Percentiles rank a stretch among this genome's conserved stretches.
These are phyloP conservation scores for Ceratocystis eucalypticola DNA, from an alignment of 2,329 filamentous ascomycete species.

Conservation along the genomic window DNA sequence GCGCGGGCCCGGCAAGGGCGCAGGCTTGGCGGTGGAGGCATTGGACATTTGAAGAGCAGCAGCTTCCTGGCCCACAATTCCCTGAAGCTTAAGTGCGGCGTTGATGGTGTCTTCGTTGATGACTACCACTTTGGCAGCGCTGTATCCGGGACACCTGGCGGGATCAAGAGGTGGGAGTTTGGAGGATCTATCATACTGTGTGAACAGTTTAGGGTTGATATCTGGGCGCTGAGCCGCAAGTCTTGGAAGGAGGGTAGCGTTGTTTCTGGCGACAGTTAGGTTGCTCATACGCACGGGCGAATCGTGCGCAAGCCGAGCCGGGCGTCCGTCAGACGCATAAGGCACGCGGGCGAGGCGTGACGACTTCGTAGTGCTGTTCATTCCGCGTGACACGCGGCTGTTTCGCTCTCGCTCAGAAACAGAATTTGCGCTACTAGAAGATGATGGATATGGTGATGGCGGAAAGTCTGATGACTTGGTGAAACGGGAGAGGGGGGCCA, in stretches of 20 bases:
- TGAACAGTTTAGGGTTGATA: background rate
- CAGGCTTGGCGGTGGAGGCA: background rate
- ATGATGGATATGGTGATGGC: background rate
- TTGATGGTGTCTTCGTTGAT: constrained; percentile 10
- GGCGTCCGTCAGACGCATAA: background rate
- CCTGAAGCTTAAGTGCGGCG: constrained; percentile 4
- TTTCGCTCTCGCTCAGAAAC: background rate
- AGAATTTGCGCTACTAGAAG: background rate
- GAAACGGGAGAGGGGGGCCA: background rate
- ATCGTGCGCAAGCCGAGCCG: background rate
- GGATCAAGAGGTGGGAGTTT: background rate
- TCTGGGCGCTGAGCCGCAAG: constrained; percentile 2
- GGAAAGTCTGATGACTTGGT: background rate
- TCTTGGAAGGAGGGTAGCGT: background rate
- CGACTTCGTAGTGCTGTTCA: background rate
- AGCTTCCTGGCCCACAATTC: background rate
- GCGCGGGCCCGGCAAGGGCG: background rate
- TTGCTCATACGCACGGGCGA: background rate
- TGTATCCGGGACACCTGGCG: background rate
- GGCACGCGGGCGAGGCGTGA: background rate
- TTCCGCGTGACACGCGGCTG: background rate
- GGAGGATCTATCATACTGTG: background rate
- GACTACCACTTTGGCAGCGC: background rate
- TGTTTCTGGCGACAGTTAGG: background rate
- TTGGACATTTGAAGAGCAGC: background rate